phyloP scores from a whole-genome alignment of 768 basidiomycete species.

The Lactarius pseudohatsudake region DNA sequence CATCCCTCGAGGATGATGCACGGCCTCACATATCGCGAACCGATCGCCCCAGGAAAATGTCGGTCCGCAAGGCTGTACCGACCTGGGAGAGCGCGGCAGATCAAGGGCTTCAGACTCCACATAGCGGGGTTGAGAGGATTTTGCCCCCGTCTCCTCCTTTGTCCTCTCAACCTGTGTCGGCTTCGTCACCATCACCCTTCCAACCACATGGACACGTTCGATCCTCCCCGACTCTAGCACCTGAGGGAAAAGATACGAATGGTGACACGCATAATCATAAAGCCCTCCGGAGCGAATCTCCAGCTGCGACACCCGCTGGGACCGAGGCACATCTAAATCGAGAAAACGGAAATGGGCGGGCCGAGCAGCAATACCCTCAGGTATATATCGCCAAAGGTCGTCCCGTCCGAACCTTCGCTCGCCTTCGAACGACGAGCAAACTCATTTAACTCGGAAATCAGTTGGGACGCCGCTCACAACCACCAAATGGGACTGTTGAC shows the following conservation, averaged over 20 bases:
- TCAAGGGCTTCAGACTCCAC: slow-evolving; percentile 14
- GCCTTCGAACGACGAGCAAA: slow-evolving; percentile 8
- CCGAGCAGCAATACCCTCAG: slow-evolving; percentile 6
- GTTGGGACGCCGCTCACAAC: slow-evolving; percentile 16
- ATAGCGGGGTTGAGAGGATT: background rate
- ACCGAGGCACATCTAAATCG: slow-evolving; percentile 6
- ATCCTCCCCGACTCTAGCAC: background rate
- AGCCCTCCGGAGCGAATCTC: background rate
- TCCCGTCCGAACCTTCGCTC: slow-evolving; percentile 9
- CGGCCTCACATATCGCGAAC: background rate
- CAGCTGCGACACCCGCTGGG: background rate
- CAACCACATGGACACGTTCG: background rate
- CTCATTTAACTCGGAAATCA: background rate
- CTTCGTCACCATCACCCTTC: background rate
- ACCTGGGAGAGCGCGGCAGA: slow-evolving; percentile 33
- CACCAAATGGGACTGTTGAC: slow-evolving; percentile 22
- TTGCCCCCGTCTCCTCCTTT: slow-evolving; percentile 10
- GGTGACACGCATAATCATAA: slow-evolving; percentile 4
- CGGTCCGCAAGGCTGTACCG: slow-evolving; percentile 35
- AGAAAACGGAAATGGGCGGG: slow-evolving; percentile 15
- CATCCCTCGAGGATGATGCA: slow-evolving; percentile 23
- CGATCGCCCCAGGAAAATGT: slow-evolving; percentile 35
- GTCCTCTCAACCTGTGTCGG: background rate
- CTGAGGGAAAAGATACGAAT: slow-evolving; percentile 7
- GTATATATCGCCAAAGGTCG: background rate